Evolutionary conservation across 345 rosid genomes (phyloP), one percentile per base, ranked within the genome.

Genomic region (Microcos paniculata): DNA sequence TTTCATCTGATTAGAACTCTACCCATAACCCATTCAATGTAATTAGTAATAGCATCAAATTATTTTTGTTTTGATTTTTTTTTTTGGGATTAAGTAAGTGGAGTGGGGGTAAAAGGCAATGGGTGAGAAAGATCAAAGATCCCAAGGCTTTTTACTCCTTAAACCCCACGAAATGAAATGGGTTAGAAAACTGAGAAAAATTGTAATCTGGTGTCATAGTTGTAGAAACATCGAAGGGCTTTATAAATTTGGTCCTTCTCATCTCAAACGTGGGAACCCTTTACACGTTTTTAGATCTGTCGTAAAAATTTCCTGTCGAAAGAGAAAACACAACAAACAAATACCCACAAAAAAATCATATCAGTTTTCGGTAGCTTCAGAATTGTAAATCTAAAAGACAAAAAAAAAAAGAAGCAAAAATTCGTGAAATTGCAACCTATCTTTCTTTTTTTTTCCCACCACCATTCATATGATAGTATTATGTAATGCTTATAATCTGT

Each of bases 271-370:
- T 71, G 67, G 65, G 81, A 71, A 76, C 77, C 75, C 77, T 65
- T 79, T 73, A 82, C 80, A 84, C 71, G 80, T 84, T 84, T 84
- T 72, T 65, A 65, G 66, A 62, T 30, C 66, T 28, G 56, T 67
- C 42, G 72, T 30, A 48, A 68, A 83, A 73, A 67, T 80, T 82
- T 83, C 97, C 92, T 89, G 97, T 81, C 53, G 83, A 87, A 82
- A 48, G 76, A 80, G 40, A 80, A 73, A 70, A 77, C 76, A 83
- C 49, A 78, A 68, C 64, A 62, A 62, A 82, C 79, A 83, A 71
- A 82, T 80, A 65, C 70, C 63, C 88, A 82, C 33, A 84, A 80
- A 82, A 81, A 74, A 78, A 26, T 21, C 49, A 59, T 75, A 87
- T 92, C 89, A 92, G 97, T 88, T 81, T 75, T 85, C 88, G 76